phyloP scores from a whole-genome alignment of 2,329 filamentous ascomycete species.

The Colletotrichum navitas region DNA sequence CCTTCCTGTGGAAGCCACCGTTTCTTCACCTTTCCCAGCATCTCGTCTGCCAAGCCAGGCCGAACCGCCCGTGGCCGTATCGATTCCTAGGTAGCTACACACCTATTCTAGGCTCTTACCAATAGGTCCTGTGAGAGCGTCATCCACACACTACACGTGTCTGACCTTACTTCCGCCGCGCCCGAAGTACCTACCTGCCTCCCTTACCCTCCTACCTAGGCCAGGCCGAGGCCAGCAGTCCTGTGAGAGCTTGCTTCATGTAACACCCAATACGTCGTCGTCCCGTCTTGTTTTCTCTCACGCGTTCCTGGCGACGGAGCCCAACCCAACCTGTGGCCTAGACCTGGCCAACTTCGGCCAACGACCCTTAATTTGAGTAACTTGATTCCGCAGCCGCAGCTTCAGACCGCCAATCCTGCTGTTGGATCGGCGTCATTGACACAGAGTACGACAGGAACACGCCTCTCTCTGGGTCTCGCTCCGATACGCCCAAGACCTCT shows the following conservation, averaged over 20 bases:
- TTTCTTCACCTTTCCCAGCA: neutral
- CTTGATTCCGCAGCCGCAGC: constrained; percentile 22
- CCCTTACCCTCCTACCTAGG: too few relatives aligned
- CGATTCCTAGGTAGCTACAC: neutral
- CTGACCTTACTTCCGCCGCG: neutral
- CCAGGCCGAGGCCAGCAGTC: constrained; percentile 10
- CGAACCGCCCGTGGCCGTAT: constrained; percentile 24
- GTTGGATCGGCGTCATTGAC: neutral
- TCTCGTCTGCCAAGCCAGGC: neutral
- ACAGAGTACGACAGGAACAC: constrained; percentile 5
- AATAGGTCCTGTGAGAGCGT: constrained; percentile 14
- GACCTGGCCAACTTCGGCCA: constrained; percentile 26
- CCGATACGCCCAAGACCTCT: constrained; percentile 25
- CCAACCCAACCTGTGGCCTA: constrained; percentile 36
- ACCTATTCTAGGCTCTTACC: constrained; percentile 16
- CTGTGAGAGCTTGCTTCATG: neutral
- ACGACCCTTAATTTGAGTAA: constrained; percentile 28
- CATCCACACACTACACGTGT: constrained; percentile 15
- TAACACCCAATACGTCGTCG: constrained; percentile 23
- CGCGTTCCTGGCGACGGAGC: constrained; percentile 38
- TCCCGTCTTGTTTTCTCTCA: constrained; percentile 19
- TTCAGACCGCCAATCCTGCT: constrained; percentile 30
- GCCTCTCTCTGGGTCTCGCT: constrained; percentile 3
- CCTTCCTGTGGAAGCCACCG: neutral
- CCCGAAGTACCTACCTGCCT: constrained; percentile 9